Percentiles rank a stretch among this genome's conserved stretches.
These are phyloP conservation scores for Mycena kentingensis DNA, from an alignment of 768 basidiomycete genomes.

Conservation along the genomic window DNA sequence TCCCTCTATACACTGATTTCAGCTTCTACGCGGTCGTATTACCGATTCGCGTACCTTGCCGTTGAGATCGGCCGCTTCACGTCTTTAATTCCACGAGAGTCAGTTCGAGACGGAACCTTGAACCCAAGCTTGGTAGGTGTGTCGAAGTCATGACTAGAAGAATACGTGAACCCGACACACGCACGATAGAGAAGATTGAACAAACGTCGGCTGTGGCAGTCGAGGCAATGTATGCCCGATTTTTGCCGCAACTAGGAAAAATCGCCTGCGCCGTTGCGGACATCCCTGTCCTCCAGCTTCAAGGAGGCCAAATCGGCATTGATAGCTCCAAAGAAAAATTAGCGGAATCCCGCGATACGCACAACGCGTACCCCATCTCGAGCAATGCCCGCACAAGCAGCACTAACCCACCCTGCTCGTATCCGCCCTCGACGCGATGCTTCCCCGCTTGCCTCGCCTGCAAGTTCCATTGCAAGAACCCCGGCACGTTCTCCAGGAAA, in stretches of 20 bases:
- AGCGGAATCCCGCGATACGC: background rate
- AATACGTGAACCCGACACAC: background rate
- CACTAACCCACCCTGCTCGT: conserved; percentile 75
- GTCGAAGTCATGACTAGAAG: conserved; percentile 46
- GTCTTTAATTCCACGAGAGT: conserved; percentile 32
- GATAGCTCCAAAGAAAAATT: conserved; percentile 42
- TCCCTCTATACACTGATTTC: conserved; percentile 36
- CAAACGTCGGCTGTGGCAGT: conserved; percentile 52
- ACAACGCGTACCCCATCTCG: conserved; percentile 58
- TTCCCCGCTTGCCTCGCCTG: conserved; percentile 40
- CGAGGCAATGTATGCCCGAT: conserved; percentile 46
- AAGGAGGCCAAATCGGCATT: conserved; percentile 50
- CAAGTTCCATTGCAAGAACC: conserved; percentile 47
- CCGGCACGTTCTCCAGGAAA: conserved; percentile 58
- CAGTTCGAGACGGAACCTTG: conserved; percentile 45
- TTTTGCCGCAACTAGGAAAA: conserved; percentile 54
- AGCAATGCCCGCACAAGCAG: conserved; percentile 60
- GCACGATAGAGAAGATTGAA: background rate
- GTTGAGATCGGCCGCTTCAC: too few relatives aligned
- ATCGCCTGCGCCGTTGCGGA: conserved; percentile 56
- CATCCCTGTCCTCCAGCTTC: conserved; percentile 60
- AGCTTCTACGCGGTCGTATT: too few relatives aligned
- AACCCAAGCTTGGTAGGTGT: conserved; percentile 48
- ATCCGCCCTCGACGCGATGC: conserved; percentile 60
- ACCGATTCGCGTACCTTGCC: too few relatives aligned